phyloP scores from a whole-genome alignment of 306 rosid species.

The Trichosanthes cucumerina region DNA sequence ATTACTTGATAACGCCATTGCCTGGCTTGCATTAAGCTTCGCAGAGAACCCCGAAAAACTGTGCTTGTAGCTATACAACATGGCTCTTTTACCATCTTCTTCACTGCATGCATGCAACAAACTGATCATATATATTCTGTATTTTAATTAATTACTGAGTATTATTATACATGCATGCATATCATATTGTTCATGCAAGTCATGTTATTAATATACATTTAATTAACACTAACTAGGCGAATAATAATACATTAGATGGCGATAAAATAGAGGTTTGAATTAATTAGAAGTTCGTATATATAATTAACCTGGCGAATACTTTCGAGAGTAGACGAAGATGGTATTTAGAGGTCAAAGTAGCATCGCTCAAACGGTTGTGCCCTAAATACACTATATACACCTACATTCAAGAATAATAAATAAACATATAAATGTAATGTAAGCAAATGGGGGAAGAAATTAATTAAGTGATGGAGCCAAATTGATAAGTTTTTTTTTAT shows the following conservation, averaged over 20 bases:
- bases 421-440: background rate
- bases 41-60: constrained; percentile 57
- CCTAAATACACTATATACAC: constrained; percentile 50
- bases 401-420: constrained; percentile 22
- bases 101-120: constrained; percentile 31
- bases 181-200: too few relatives aligned
- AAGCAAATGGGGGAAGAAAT: background rate
- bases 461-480: background rate
- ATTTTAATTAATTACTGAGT: background rate
- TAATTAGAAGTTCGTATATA: background rate
- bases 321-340: constrained; percentile 37
- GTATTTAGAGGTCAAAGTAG: constrained; percentile 23
- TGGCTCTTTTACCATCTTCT: constrained; percentile 36
- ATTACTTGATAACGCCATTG: constrained; percentile 33
- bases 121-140: too few relatives aligned
- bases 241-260: too few relatives aligned
- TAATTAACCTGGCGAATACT: constrained; percentile 32
- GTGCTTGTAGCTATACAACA: constrained; percentile 50
- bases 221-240: too few relatives aligned
- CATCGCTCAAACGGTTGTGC: constrained; percentile 12
- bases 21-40: constrained; percentile 44
- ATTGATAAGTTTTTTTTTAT: background rate
- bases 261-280: too few relatives aligned
- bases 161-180: background rate
- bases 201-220: too few relatives aligned